A percentile compares a stretch with the other conserved stretches of the same genome.
Evolutionary conservation across 768 basidiomycete species (phyloP).

Genomic region (Suillus plorans): DNA sequence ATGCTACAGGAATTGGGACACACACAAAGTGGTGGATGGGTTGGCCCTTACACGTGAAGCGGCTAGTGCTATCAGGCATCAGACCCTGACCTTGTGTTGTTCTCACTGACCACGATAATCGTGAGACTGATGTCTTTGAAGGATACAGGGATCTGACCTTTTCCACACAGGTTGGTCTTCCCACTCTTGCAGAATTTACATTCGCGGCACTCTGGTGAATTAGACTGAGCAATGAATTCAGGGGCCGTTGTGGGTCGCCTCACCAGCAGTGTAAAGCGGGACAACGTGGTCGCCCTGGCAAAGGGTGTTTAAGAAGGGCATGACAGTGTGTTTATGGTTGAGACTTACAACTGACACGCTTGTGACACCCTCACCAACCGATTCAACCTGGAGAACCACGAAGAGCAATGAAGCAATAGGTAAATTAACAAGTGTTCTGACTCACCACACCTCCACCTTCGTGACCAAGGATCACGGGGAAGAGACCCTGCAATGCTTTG

Average conservation of each 20-base stretch:
- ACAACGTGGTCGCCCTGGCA: conserved; percentile 90
- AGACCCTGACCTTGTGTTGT: conserved; percentile 91
- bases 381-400: conserved; percentile 71
- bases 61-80: conserved; percentile 87
- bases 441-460: conserved; percentile 90
- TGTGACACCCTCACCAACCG: conserved; percentile 95
- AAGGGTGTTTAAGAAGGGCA: not conserved
- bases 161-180: conserved; percentile 98
- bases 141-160: conserved; percentile 48
- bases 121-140: conserved; percentile 4
- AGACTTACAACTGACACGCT: conserved; percentile 54
- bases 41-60: conserved; percentile 89
- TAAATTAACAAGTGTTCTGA: conserved; percentile 9
- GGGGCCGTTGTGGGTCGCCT: conserved; percentile 12
- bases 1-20: conserved; percentile 11
- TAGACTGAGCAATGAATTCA: conserved; percentile 4
- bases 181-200: conserved; percentile 99
- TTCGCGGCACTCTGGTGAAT: conserved; percentile 75
- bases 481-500: conserved; percentile 58
- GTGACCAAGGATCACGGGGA: conserved; percentile 93
- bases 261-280: conserved; percentile 93
- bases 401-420: not conserved
- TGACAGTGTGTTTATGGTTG: not conserved
- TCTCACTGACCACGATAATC: conserved; percentile 55
- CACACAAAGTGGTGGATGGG: conserved; percentile 89